Evolutionary conservation across 139 green algal genomes (phyloP).

Genomic region (Desmodesmus armatus): DNA sequence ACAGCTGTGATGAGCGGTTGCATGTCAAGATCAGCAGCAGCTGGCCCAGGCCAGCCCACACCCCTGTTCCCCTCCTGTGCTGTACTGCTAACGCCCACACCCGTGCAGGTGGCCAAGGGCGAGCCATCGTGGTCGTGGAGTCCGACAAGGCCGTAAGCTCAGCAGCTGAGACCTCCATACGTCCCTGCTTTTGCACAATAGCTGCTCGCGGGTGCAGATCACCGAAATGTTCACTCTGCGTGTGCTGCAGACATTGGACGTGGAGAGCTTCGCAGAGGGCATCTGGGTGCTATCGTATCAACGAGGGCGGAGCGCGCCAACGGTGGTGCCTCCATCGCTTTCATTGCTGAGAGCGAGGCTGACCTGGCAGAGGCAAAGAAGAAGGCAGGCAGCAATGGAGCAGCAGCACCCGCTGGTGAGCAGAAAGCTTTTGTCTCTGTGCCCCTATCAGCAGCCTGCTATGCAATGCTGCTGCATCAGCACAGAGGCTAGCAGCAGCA

Average conservation of each 20-base stretch:
- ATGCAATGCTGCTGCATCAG: neutral
- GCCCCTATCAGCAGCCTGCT: no score
- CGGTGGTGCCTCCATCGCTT: slow-evolving; percentile 94
- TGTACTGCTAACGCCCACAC: neutral
- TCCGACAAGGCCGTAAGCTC: slow-evolving; percentile 97
- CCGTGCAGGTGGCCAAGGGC: slow-evolving; percentile 38
- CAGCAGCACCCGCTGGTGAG: slow-evolving; percentile 53
- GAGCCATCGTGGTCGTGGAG: slow-evolving; percentile 97
- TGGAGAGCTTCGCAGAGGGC: slow-evolving; percentile 60
- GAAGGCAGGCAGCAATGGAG: slow-evolving; percentile 70
- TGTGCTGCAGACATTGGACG: slow-evolving; percentile 19
- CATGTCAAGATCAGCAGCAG: no score
- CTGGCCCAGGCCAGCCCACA: no score
- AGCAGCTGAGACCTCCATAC: no score
- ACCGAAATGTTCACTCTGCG: slow-evolving; percentile 72
- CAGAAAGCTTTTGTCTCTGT: no score
- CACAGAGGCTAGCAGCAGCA: neutral
- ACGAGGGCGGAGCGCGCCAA: slow-evolving; percentile 87
- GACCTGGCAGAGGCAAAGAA: slow-evolving; percentile 95
- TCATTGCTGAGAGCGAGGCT: slow-evolving; percentile 94
- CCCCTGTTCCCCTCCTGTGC: no score
- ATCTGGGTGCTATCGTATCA: slow-evolving; percentile 53
- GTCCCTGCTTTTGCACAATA: no score
- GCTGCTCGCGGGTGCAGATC: no score
- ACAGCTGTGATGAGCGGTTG: no score